Percentiles rank a stretch among this genome's conserved stretches.
phyloP scores from a whole-genome alignment of 495 filamentous ascomycete species.

The Aspergillus heteromorphus region DNA sequence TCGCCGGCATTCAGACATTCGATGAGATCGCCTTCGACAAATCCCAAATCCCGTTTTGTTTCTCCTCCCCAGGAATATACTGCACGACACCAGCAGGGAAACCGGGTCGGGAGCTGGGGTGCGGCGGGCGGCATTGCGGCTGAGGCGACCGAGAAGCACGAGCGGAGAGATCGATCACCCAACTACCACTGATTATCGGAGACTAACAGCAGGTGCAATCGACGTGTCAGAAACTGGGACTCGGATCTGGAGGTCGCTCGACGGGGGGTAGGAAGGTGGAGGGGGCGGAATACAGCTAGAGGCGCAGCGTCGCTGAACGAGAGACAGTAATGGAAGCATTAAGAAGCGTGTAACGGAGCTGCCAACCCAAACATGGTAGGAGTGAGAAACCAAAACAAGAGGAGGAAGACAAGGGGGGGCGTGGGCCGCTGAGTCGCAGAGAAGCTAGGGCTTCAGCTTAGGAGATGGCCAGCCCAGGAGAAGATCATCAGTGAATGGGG shows the following conservation, averaged over 20 bases:
- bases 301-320: slow-evolving; percentile 10
- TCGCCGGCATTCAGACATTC: slow-evolving; percentile 97
- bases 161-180: background rate
- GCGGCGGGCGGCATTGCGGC: slow-evolving; percentile 52
- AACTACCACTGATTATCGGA: background rate
- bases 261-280: background rate
- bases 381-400: background rate
- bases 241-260: background rate
- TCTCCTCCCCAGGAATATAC: slow-evolving; percentile 98
- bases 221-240: background rate
- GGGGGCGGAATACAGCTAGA: background rate
- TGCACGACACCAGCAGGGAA: slow-evolving; percentile 94
- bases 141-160: slow-evolving; percentile 6
- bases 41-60: slow-evolving; percentile 89
- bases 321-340: slow-evolving; percentile 13
- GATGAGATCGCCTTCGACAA: slow-evolving; percentile 95
- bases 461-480: background rate
- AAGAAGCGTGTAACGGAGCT: slow-evolving; percentile 7
- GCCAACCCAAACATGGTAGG: slow-evolving; percentile 10
- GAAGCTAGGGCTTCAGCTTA: background rate
- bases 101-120: slow-evolving; percentile 70
- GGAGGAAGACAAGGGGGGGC: background rate
- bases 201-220: background rate
- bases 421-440: background rate
- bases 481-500: background rate